Conservation (phyloP, 768 basidiomycete species). For the Sporobolomyces phaffii region DNA sequence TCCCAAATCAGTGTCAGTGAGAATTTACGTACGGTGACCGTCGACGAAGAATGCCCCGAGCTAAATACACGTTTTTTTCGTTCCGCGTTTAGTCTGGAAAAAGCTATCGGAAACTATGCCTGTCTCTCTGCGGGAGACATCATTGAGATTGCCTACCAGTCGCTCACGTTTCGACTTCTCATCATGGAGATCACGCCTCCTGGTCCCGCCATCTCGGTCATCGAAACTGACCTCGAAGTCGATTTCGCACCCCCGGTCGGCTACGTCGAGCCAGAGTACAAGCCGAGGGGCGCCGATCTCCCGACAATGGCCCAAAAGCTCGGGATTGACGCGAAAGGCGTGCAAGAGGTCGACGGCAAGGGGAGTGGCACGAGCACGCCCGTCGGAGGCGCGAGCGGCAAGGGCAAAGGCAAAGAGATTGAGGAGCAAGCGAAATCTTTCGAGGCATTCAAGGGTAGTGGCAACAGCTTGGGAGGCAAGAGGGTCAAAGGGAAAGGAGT, state of each 20-base stretch:
- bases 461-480: constrained; percentile 80
- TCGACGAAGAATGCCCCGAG: too few relatives aligned
- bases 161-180: constrained; percentile 86
- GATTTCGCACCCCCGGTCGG: constrained; percentile 81
- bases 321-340: constrained; percentile 65
- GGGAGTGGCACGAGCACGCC: constrained; percentile 55
- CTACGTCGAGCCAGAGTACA: constrained; percentile 85
- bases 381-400: constrained; percentile 58
- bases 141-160: constrained; percentile 96
- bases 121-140: constrained; percentile 90
- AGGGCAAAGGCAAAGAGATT: constrained; percentile 52
- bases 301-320: constrained; percentile 94
- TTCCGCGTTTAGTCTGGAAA: constrained; percentile 64
- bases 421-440: constrained; percentile 26
- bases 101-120: constrained; percentile 87
- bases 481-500: constrained; percentile 94
- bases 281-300: constrained; percentile 56
- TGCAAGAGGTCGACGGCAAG: constrained; percentile 24
- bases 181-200: constrained; percentile 90
- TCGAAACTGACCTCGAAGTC: constrained; percentile 96
- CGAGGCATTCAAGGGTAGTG: constrained; percentile 93
- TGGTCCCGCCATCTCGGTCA: constrained; percentile 75
- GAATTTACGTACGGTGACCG: too few relatives aligned
- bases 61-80: too few relatives aligned
- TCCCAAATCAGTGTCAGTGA: constrained; percentile 87